A percentile compares a stretch with the other conserved stretches of the same genome.
phyloP scores from a whole-genome alignment of 352 stramenopile species.

The Pythium biforme region DNA sequence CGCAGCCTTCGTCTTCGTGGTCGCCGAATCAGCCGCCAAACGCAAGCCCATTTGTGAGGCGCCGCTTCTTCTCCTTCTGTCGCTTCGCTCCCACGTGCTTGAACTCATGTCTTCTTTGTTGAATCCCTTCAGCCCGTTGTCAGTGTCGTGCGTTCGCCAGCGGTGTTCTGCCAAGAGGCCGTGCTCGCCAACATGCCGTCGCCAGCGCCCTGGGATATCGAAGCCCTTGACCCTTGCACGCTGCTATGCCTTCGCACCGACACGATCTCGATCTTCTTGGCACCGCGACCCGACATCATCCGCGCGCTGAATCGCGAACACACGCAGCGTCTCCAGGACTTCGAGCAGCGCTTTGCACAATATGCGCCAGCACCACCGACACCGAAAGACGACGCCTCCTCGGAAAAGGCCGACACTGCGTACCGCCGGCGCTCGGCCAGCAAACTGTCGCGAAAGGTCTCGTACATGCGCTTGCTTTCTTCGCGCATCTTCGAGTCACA shows the following conservation, averaged over 20 bases:
- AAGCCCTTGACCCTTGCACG: conserved; percentile 56
- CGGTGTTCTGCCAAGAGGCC: conserved; percentile 70
- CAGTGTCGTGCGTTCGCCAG: conserved; percentile 57
- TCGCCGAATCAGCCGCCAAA: not conserved
- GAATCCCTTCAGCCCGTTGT: conserved; percentile 36
- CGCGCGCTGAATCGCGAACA: conserved; percentile 50
- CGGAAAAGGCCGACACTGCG: not conserved
- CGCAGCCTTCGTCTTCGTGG: not conserved
- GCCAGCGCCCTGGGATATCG: conserved; percentile 52
- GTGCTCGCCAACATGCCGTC: conserved; percentile 40
- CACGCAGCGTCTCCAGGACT: conserved; percentile 39
- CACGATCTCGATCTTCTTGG: conserved; percentile 62
- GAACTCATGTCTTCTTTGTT: not conserved
- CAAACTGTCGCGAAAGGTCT: conserved; percentile 12
- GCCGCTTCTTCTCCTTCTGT: not conserved
- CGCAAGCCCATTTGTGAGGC: not conserved
- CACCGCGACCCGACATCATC: conserved; percentile 45
- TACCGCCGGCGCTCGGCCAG: not conserved
- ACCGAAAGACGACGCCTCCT: not conserved
- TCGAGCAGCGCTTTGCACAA: conserved; percentile 41
- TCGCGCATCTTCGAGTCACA: conserved; percentile 22
- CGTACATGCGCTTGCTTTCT: conserved; percentile 20
- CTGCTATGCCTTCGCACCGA: conserved; percentile 56
- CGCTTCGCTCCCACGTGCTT: not conserved
- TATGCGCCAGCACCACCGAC: not conserved